Conservation (phyloP, 768 basidiomycete genomes). For the Suillus decipiens region DNA sequence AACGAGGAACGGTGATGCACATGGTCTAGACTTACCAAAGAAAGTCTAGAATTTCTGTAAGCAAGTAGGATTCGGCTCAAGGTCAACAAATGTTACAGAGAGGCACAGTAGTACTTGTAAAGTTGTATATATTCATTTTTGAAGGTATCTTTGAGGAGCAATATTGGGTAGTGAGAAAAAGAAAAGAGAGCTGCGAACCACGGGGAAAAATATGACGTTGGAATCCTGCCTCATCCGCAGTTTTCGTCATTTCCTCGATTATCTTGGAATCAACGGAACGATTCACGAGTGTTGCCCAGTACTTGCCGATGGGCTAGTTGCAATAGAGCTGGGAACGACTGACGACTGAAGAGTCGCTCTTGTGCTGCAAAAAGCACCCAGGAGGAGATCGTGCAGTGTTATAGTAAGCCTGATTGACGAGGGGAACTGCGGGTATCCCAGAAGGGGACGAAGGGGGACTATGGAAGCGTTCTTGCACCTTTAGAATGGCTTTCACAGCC, state of each 20-base stretch:
- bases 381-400: background rate
- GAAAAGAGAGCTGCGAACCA: background rate
- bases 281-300: background rate
- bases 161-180: background rate
- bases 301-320: background rate
- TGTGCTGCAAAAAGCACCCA: constrained; percentile 1
- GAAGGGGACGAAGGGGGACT: constrained; percentile 1
- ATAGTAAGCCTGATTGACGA: background rate
- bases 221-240: background rate
- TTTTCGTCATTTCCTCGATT: background rate
- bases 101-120: background rate
- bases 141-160: background rate
- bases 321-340: background rate
- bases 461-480: background rate
- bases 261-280: background rate
- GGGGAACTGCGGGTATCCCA: background rate
- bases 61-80: background rate
- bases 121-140: background rate
- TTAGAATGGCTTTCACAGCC: constrained; percentile 50
- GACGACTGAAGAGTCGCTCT: background rate
- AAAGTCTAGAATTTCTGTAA: background rate
- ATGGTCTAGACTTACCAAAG: background rate
- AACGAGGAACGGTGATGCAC: background rate
- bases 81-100: background rate
- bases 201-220: background rate